phyloP scores from a whole-genome alignment of 495 filamentous ascomycete species.

The Hypoxylon cercidicola region DNA sequence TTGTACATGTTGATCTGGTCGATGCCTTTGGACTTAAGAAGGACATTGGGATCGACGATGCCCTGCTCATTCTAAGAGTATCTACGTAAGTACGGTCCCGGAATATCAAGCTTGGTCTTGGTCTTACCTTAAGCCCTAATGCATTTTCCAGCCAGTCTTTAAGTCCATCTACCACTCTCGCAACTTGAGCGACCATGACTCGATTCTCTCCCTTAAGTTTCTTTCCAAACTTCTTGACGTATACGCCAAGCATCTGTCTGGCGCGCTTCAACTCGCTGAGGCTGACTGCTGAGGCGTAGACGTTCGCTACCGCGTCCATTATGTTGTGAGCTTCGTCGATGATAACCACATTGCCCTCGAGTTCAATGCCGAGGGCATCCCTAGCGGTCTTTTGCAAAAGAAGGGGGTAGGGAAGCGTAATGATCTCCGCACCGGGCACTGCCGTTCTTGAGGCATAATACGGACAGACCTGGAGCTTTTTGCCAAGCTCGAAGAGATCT shows the following conservation, averaged over 20 bases:
- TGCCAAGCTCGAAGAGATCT: conserved; percentile 82
- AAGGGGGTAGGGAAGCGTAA: conserved; percentile 93
- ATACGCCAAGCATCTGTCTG: conserved; percentile 77
- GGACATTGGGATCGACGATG: conserved; percentile 68
- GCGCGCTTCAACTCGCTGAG: conserved; percentile 76
- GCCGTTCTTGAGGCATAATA: conserved; percentile 92
- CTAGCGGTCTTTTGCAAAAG: conserved; percentile 89
- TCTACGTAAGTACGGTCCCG: background rate
- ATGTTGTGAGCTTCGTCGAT: conserved; percentile 98
- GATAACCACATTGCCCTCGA: conserved; percentile 89
- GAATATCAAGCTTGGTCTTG: background rate
- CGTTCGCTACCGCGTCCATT: conserved; percentile 91
- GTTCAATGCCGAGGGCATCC: conserved; percentile 84
- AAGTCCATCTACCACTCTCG: conserved; percentile 81
- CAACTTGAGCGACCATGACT: conserved; percentile 88
- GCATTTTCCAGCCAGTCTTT: conserved; percentile 69
- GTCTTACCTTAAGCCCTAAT: conserved; percentile 50
- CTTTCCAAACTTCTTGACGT: conserved; percentile 88
- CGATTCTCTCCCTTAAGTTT: conserved; percentile 91
- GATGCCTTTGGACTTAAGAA: conserved; percentile 86
- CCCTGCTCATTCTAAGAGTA: conserved; percentile 59
- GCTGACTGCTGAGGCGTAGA: conserved; percentile 82
- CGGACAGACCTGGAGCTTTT: conserved; percentile 84
- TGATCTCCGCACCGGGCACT: conserved; percentile 87
- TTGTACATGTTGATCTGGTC: conserved; percentile 97